A percentile compares a stretch with the other conserved stretches of the same genome.
These are phyloP conservation scores for Bipolaris oryzae DNA, from an alignment of 2,329 filamentous ascomycete genomes.

Conservation along the genomic window DNA sequence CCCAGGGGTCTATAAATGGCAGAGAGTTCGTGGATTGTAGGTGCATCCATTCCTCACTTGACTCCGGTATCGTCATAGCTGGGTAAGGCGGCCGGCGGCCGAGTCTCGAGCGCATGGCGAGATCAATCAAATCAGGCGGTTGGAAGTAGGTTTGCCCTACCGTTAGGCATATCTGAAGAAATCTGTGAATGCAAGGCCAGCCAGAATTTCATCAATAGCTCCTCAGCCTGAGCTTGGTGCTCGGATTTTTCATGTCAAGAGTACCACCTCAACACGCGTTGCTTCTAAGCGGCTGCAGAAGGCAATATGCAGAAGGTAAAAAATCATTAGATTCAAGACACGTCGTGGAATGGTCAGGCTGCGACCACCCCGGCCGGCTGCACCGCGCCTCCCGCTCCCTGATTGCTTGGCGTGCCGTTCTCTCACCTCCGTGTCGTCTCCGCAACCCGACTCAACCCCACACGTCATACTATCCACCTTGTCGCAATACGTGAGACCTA, in stretches of 20 bases:
- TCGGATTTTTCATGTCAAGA: neutral
- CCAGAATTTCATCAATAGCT: neutral
- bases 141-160: constrained; percentile 32
- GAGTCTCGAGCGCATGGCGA: constrained; percentile 21
- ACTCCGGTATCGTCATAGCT: constrained; percentile 6
- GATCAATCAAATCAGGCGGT: constrained; percentile 34
- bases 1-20: neutral
- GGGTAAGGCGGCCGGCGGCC: constrained; percentile 23
- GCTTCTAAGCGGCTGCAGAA: neutral
- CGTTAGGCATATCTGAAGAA: constrained; percentile 28
- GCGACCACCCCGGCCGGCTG: constrained; percentile 1
- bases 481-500: constrained; percentile 9
- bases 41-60: neutral
- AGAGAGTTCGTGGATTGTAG: neutral
- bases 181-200: constrained; percentile 2
- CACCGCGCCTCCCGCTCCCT: neutral
- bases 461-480: constrained; percentile 12
- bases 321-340: neutral
- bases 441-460: constrained; percentile 14
- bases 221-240: neutral
- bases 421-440: constrained; percentile 25
- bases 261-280: neutral
- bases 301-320: neutral
- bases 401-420: constrained; percentile 19
- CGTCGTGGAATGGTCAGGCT: neutral